Base-by-base conservation (phyloP, 225 moss, liverwort and hornwort species). In the Sphagnum tenellum region DNA sequence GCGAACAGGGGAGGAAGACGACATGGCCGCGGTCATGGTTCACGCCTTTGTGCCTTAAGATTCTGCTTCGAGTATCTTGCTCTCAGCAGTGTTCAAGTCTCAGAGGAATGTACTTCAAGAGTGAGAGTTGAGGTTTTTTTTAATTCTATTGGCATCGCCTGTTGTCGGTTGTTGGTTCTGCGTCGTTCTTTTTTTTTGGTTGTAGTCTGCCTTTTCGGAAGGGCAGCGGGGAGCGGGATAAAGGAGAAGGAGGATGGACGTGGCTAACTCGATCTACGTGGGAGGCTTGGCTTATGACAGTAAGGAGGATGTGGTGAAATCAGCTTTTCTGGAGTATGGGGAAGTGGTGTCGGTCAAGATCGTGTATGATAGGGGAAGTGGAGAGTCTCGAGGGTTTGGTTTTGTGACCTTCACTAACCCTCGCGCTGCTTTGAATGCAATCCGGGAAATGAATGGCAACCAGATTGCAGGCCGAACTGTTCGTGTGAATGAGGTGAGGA, bases 381-480 rank as follows among this genome's bases (percentile, higher is more conserved):
- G 96, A 12, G 89, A 98, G 76, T 98, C 96, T 12, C 84, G 96
- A 13, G 96, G 96, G 44, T 96, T 98, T 68, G 92, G 92, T 2
- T 98, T 98, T 56, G 92, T 98, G 29, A 90, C 96, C 0, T 98
- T 98, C 70, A 85, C 92, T n/a, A 90, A 90, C 76, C 92, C 96
- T 49, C 84, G 90, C 49, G 81, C 96, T 63, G 96, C 96, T 14
- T 75, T 70, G 51, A 86, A 90, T 77, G 96, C 96, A n/a, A 98
- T 98, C 45, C 79, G 83, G 46, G 92, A 88, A 64, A 77, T 98
- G 77, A 92, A 98, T 71, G 96, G 96, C 11, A 82, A 84, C 61
- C 90, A 90, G 75, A 83, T 98, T 65, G 92, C 86, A 46, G 96
- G 96, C 52, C 81, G 96, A 70, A 90, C 92, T 45, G 83, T 98